Percentiles rank a stretch among this genome's conserved stretches.
These are phyloP conservation scores for Hyphopichia fennica DNA, from an alignment of 1,139 yeast genomes.

Conservation along the genomic window DNA sequence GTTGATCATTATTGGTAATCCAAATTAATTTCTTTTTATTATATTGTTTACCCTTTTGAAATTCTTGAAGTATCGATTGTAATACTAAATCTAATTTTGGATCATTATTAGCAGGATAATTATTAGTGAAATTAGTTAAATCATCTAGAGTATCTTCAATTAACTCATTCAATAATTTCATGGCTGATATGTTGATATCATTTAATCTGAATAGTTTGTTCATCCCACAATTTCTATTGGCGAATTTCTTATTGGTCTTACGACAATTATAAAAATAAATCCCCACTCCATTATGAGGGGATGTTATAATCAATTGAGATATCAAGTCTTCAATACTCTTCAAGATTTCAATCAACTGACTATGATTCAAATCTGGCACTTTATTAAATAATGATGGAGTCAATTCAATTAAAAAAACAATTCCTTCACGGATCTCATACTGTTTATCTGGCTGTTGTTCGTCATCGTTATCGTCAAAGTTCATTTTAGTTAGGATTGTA, in stretches of 20 bases:
- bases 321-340: conserved; percentile 55
- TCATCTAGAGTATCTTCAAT: conserved; percentile 28
- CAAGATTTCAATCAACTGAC: conserved; percentile 53
- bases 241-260: conserved; percentile 23
- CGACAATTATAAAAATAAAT: conserved; percentile 58
- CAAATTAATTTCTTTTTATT: conserved; percentile 40
- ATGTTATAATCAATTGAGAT: conserved; percentile 56
- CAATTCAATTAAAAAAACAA: conserved; percentile 60
- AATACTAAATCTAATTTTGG: conserved; percentile 32
- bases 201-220: conserved; percentile 33
- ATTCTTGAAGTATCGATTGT: conserved; percentile 34
- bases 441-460: conserved; percentile 22
- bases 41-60: conserved; percentile 28
- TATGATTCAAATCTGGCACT: conserved; percentile 30
- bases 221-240: conserved; percentile 28
- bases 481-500: no score
- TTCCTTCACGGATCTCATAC: conserved; percentile 62
- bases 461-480: conserved; percentile 10
- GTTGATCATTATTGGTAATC: conserved; percentile 44
- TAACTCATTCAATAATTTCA: conserved; percentile 38
- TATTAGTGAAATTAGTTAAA: conserved; percentile 16
- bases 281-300: conserved; percentile 68
- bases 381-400: conserved; percentile 49
- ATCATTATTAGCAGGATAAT: conserved; percentile 19
- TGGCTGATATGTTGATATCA: conserved; percentile 38